Conservation (phyloP, 176 grass and related monocot species). For the Cenchrus americanus region DNA sequence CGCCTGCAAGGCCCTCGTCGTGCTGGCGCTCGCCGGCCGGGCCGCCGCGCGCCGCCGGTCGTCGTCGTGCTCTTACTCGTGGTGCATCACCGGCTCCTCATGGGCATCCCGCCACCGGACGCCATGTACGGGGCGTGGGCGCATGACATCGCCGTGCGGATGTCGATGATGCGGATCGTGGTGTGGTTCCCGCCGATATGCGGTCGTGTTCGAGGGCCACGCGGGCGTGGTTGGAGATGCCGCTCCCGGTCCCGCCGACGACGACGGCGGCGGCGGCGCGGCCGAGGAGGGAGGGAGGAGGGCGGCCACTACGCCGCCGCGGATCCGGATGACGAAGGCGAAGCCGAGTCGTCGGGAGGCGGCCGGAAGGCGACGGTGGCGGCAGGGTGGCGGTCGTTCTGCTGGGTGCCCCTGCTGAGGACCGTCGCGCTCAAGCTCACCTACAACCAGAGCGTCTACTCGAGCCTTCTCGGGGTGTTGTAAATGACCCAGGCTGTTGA, state of each 20-base stretch:
- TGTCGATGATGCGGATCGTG: slow-evolving; percentile 66
- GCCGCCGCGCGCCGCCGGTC: not conserved
- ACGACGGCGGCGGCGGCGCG: too few relatives aligned
- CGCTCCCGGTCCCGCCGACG: not conserved
- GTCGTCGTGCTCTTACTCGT: slow-evolving; percentile 31
- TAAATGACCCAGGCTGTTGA: too few relatives aligned
- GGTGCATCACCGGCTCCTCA: slow-evolving; percentile 66
- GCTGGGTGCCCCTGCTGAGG: slow-evolving; percentile 41
- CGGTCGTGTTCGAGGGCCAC: slow-evolving; percentile 66
- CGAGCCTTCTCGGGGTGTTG: slow-evolving; percentile 60
- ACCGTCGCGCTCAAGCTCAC: slow-evolving; percentile 58
- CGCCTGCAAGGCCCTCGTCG: slow-evolving; percentile 53
- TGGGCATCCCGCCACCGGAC: slow-evolving; percentile 66
- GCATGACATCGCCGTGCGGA: slow-evolving; percentile 74
- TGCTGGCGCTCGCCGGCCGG: slow-evolving; percentile 39
- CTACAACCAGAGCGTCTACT: slow-evolving; percentile 63
- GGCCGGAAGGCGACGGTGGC: not conserved
- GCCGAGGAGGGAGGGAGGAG: not conserved
- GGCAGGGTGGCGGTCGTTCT: slow-evolving; percentile 20
- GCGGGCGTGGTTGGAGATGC: slow-evolving; percentile 41
- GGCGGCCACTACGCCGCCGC: not conserved
- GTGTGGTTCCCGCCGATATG: slow-evolving; percentile 56
- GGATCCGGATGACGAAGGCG: slow-evolving; percentile 13
- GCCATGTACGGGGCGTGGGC: slow-evolving; percentile 87
- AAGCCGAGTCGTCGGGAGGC: not conserved